Evolutionary conservation across 2,329 filamentous ascomycete species (phyloP).

Genomic region (Epichloe festucae): DNA sequence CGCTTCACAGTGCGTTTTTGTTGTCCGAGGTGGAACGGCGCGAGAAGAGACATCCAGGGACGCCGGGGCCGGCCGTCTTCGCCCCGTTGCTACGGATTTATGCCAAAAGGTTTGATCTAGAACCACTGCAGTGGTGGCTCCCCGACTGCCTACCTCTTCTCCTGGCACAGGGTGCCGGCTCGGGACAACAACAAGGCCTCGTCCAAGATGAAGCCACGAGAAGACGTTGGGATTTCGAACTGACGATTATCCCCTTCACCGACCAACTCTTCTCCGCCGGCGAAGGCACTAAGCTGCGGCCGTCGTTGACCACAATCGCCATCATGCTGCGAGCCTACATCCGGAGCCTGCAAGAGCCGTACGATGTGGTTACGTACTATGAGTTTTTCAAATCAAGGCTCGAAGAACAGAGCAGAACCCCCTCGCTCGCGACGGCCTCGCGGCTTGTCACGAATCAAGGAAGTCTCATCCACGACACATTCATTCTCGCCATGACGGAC

Average conservation of each 20-base stretch:
- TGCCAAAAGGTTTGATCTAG: conserved; percentile 32
- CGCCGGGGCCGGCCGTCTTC: conserved; percentile 28
- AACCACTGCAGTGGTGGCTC: conserved; percentile 29
- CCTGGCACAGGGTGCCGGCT: conserved; percentile 13
- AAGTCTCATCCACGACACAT: conserved; percentile 34
- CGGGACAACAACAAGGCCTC: conserved; percentile 6
- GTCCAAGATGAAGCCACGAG: conserved; percentile 10
- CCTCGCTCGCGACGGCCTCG: conserved; percentile 16
- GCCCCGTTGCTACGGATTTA: conserved; percentile 36
- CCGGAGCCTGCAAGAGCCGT: conserved; percentile 24
- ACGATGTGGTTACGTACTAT: conserved; percentile 33
- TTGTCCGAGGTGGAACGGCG: conserved; percentile 28
- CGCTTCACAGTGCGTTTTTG: conserved; percentile 36
- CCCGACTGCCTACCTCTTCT: conserved; percentile 23
- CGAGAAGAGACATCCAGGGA: conserved; percentile 15
- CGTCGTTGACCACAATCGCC: conserved; percentile 25
- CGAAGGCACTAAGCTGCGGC: conserved; percentile 16
- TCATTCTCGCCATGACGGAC: conserved; percentile 35
- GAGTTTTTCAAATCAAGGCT: conserved; percentile 32
- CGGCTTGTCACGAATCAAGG: conserved; percentile 26
- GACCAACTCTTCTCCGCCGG: conserved; percentile 18
- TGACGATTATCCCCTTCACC: conserved; percentile 21
- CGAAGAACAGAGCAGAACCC: conserved; percentile 13
- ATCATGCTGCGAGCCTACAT: conserved; percentile 37
- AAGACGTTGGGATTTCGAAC: conserved; percentile 18